Percentiles rank a stretch among this genome's conserved stretches.
phyloP scores from a whole-genome alignment of 306 rosid species.

The Fagus crenata region DNA sequence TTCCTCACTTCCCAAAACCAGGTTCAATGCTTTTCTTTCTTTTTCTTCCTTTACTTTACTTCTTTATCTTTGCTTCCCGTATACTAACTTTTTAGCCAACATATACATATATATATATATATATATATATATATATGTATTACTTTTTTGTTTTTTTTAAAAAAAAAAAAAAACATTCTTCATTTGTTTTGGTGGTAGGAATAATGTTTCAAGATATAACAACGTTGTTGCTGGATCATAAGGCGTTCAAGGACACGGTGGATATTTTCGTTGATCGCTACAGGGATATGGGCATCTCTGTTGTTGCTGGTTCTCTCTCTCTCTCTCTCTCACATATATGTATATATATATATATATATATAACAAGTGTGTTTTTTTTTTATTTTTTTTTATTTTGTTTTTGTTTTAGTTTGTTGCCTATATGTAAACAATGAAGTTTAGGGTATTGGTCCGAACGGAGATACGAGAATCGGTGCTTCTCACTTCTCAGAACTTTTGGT shows the following conservation, averaged over 20 bases:
- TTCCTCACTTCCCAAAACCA: slow-evolving; percentile 93
- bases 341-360: too few species aligned
- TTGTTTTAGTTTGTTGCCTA: neutral
- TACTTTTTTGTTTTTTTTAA: too few species aligned
- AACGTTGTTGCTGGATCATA: slow-evolving; percentile 96
- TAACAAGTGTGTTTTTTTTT: neutral
- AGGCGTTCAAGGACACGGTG: slow-evolving; percentile 85
- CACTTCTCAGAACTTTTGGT: neutral
- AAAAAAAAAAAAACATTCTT: neutral
- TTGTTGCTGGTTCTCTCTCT: slow-evolving; percentile 76
- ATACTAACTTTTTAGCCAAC: slow-evolving; percentile 6
- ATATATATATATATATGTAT: too few species aligned
- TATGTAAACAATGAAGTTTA: too few species aligned
- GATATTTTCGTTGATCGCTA: slow-evolving; percentile 99
- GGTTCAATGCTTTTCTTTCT: slow-evolving; percentile 36
- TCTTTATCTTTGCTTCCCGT: neutral
- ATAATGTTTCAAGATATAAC: slow-evolving; percentile 99
- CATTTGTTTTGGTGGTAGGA: slow-evolving; percentile 43
- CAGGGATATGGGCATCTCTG: slow-evolving; percentile 92
- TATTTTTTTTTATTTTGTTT: neutral
- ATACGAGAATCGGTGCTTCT: neutral
- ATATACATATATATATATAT: too few species aligned
- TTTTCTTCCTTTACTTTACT: neutral
- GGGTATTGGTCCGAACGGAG: neutral
- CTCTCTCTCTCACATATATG: neutral